These are phyloP conservation scores for Verticillium albo-atrum DNA, from an alignment of 2,329 filamentous ascomycete species.

Conservation along the genomic window DNA sequence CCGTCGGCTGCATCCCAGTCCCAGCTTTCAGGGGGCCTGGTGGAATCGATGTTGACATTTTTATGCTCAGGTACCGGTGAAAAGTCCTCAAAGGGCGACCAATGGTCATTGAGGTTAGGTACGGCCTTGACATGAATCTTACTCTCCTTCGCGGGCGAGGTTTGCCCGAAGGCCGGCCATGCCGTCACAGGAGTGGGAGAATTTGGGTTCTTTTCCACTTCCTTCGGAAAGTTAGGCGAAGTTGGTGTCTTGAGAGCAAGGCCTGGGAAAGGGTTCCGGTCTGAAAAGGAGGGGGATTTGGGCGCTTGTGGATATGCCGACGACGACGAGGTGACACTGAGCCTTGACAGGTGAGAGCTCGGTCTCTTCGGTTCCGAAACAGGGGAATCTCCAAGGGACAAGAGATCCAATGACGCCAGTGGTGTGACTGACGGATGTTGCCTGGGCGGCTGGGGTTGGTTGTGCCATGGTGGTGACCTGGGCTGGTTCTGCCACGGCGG, in stretches of 20 bases:
- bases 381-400: constrained; percentile 30
- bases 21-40: constrained; percentile 32
- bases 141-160: background rate
- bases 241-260: constrained; percentile 41
- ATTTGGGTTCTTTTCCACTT: constrained; percentile 23
- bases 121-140: constrained; percentile 19
- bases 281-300: constrained; percentile 48
- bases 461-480: background rate
- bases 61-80: constrained; percentile 17
- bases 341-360: constrained; percentile 25
- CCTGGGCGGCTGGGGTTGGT: background rate
- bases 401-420: constrained; percentile 32
- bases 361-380: constrained; percentile 18
- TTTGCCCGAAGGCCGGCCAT: constrained; percentile 36
- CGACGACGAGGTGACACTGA: constrained; percentile 22
- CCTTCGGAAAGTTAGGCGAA: constrained; percentile 25
- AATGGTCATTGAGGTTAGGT: constrained; percentile 29
- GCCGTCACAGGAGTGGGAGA: constrained; percentile 37
- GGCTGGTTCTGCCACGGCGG: background rate
- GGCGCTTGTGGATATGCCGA: constrained; percentile 41
- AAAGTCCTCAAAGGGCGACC: constrained; percentile 48
- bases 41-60: constrained; percentile 7
- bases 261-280: constrained; percentile 48
- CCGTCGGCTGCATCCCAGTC: constrained; percentile 43
- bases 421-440: constrained; percentile 3